Evolutionary conservation across 345 rosid species (phyloP).

Genomic region (Garcia nutans): DNA sequence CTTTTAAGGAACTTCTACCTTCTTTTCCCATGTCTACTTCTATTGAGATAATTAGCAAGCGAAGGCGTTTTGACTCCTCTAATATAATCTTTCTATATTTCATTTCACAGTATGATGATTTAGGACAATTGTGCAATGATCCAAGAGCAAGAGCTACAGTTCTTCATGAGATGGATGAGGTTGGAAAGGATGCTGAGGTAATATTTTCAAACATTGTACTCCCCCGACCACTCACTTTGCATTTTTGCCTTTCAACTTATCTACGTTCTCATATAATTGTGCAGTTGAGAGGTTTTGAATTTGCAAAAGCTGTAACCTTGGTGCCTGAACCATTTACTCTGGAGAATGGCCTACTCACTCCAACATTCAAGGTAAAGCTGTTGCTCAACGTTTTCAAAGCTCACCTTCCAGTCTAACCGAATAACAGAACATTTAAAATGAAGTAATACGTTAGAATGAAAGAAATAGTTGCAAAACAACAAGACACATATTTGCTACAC

Average conservation of each 20-base stretch:
- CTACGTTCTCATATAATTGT: background rate
- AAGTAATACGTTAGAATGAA: too few species aligned
- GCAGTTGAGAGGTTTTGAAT: conserved; percentile 30
- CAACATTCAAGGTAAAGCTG: conserved; percentile 70
- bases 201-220: background rate
- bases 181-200: conserved; percentile 75
- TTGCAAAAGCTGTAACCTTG: conserved; percentile 75
- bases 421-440: too few species aligned
- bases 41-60: background rate
- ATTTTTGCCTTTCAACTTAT: background rate
- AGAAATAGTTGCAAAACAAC: too few species aligned
- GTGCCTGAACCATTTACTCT: conserved; percentile 73
- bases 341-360: conserved; percentile 82
- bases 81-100: conserved; percentile 7
- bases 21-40: background rate
- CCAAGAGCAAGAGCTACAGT: conserved; percentile 59
- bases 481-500: too few species aligned
- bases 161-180: conserved; percentile 68
- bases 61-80: background rate
- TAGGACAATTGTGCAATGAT: conserved; percentile 64
- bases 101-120: conserved; percentile 53
- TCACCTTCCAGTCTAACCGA: background rate
- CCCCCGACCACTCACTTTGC: background rate
- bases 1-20: background rate
- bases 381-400: background rate